Percentiles rank a stretch among this genome's conserved stretches.
Evolutionary conservation across 1,284 basidiomycete genomes (phyloP).

Genomic region (Cryptococcus sp.): DNA sequence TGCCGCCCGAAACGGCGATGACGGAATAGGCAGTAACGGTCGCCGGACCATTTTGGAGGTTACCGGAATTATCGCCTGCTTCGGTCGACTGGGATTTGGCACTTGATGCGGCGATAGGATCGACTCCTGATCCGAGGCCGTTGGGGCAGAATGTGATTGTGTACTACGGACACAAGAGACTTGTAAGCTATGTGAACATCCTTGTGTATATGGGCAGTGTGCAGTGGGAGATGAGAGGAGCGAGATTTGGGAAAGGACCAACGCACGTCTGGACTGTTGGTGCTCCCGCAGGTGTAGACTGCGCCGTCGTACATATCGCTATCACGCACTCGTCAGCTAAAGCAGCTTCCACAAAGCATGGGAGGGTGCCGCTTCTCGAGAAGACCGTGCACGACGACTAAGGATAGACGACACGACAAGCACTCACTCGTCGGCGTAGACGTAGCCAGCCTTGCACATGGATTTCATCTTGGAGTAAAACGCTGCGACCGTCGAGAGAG

Average conservation of each 20-base stretch:
- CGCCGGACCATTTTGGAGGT: constrained; percentile 1
- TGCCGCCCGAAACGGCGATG: neutral
- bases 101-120: constrained; percentile 4
- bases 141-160: constrained; percentile 15
- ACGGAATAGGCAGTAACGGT: neutral
- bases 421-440: constrained; percentile 16
- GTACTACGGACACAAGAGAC: constrained; percentile 1
- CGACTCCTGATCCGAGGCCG: constrained; percentile 6
- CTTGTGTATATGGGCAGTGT: neutral
- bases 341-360: constrained; percentile 1
- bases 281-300: neutral
- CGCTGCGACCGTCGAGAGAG: neutral
- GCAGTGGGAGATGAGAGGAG: neutral
- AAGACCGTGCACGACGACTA: neutral
- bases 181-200: neutral
- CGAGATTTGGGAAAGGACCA: too few relatives aligned
- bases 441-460: constrained; percentile 13
- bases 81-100: neutral
- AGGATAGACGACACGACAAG: neutral
- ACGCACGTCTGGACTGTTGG: neutral
- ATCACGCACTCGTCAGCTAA: neutral
- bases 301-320: neutral
- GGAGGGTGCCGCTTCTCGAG: neutral
- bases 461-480: constrained; percentile 13
- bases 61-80: constrained; percentile 6